Base-by-base conservation (phyloP, 805 yeast species). In the Ogataea populi-albae region DNA sequence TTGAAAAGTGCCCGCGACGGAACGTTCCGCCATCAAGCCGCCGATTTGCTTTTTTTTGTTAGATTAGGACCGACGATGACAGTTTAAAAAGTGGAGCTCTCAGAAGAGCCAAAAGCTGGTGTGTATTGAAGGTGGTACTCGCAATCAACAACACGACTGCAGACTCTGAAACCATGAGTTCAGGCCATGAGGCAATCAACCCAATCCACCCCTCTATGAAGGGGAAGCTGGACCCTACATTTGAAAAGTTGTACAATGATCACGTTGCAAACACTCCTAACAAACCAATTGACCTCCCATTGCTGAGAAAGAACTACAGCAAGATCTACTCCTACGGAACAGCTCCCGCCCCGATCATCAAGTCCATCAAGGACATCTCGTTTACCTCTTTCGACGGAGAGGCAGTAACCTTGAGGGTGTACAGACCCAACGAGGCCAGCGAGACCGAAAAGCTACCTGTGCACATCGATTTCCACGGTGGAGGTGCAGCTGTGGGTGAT, bases 401-500 rank as follows among this genome's bases (percentile, higher is more conserved):
- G 0, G 38, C 30, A 6, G 47, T 57, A 5, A 35, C 21, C 2
- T 23, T 59, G 15, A 34, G 62, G 21, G 38, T 57, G 11, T 57
- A 59, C 44, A 47, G 46, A 27, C 62, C 62, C 9, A 38, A 48
- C 33, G 52, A 35, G 18, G 27, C 35, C n/a, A 37, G 32, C 6
- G 43, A 31, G n/a, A 39, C 39, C 16, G 54, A 44, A 5, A 33
- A 37, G 8, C 34, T 56, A 14, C 64, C 62, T 4, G 61, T 55
- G 11, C 61, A 57, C 34, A 40, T 57, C n/a, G 57, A 57, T 34
- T 57, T 49, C 45, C 64, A 59, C 30, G 62, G 64, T 16, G 64
- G 64, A 15, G 64, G 62, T 11, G 55, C 59, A 35, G 62, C 56
- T 9, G 41, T 57, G 21, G 64, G 64, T 10, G 61, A 52, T 30